Base-by-base conservation (phyloP, 306 rosid genomes). In the Mimosa bimucronata region DNA sequence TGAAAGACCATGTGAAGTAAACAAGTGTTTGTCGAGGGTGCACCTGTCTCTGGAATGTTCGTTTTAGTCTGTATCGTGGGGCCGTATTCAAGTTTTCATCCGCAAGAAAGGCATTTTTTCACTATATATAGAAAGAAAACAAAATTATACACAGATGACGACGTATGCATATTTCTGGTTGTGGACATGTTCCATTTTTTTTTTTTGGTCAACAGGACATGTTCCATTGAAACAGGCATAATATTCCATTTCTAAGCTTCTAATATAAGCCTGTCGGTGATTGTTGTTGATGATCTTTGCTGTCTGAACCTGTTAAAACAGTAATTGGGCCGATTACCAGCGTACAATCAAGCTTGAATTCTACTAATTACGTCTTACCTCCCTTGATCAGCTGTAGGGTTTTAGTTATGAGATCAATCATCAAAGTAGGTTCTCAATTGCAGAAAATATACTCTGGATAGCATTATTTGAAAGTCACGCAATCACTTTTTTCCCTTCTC, bases 11-110 rank as follows among this genome's bases (percentile, higher is more conserved):
- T 71, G 8, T 44, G 71, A 29, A 29, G 29, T 50, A 53, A 41
- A 15, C 72, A 41, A 80, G 60, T 38, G n/a, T 71, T 48, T 42
- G 19, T 75, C 21, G 97, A 61, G 69, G 68, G 91, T 67, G 87
- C 91, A 76, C 69, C 87, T 50, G 82, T 77, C 34, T 86, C 86
- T 83, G 90, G 89, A 75, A 74, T 85, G 50, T 25, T 88, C 76
- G 92, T 86, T 87, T 78, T 90, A 83, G 84, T 87, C 89, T 77
- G 69, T 88, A 60, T 88, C 86, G 80, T 89, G 93, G 95, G 75
- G 91, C 80, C 75, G 82, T 46, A 62, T 83, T 67, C 83, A 92
- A 80, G 93, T 90, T 75, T 78, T 86, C 87, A 89, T 89, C 71
- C 93, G 86, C 92, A 81, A 80, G 84, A 85, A 86, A 85, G 86